Evolutionary conservation across 306 rosid genomes (phyloP).

Genomic region (Abrus precatorius): DNA sequence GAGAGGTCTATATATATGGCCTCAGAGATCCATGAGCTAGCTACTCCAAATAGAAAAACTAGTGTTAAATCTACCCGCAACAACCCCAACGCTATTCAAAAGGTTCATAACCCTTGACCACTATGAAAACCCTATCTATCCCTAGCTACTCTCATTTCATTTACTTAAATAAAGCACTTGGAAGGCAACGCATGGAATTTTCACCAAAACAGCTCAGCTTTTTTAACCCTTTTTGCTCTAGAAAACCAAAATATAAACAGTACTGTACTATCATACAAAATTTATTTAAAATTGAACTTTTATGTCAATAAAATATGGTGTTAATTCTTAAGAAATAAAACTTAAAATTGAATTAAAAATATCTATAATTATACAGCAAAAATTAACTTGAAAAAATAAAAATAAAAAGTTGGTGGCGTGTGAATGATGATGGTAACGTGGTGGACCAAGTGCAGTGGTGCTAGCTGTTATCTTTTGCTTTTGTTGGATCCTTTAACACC

Average conservation of each 20-base stretch:
- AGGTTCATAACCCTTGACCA: neutral
- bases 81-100: neutral
- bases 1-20: neutral
- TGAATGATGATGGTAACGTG: slow-evolving; percentile 33
- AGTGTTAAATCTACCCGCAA: neutral
- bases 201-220: slow-evolving; percentile 13
- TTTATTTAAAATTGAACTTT: neutral
- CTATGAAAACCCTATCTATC: neutral
- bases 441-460: slow-evolving; percentile 43
- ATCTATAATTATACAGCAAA: too few relatives aligned
- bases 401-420: too few relatives aligned
- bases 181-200: neutral
- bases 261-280: neutral
- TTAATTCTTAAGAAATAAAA: too few relatives aligned
- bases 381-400: too few relatives aligned
- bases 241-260: neutral
- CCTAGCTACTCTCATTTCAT: neutral
- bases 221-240: neutral
- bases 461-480: slow-evolving; percentile 45
- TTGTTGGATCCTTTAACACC: slow-evolving; percentile 26
- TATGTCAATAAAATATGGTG: neutral
- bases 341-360: too few relatives aligned
- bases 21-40: neutral
- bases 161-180: slow-evolving; percentile 2
- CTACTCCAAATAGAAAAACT: neutral